phyloP scores from a whole-genome alignment of 768 basidiomycete genomes.

The Gloeophyllum trabeum region DNA sequence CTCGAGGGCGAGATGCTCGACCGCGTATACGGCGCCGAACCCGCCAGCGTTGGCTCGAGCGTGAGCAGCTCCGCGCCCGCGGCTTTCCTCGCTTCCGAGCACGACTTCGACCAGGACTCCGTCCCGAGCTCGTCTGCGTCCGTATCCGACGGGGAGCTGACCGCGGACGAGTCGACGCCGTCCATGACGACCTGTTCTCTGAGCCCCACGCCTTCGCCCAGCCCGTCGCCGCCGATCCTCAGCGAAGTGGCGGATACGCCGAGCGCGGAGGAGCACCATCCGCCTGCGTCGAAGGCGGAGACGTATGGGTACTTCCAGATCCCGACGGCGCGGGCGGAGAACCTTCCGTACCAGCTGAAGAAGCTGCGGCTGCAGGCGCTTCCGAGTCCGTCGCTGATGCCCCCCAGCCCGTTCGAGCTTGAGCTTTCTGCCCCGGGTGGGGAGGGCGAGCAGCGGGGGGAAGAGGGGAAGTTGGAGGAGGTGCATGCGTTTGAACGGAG shows the following conservation, averaged over 20 bases:
- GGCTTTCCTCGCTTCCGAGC: background rate
- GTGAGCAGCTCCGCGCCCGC: background rate
- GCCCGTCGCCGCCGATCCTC: conserved; percentile 1
- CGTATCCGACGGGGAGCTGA: conserved; percentile 1
- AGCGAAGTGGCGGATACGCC: conserved; percentile 1
- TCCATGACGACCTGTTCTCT: conserved; percentile 8
- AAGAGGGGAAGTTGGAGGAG: too few species aligned
- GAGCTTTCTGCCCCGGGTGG: conserved; percentile 4
- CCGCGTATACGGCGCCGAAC: background rate
- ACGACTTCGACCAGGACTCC: background rate
- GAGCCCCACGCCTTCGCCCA: conserved; percentile 6
- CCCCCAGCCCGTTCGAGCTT: conserved; percentile 17
- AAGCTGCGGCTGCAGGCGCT: conserved; percentile 15
- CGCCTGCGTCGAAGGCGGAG: background rate
- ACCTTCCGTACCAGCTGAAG: background rate
- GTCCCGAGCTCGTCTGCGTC: background rate
- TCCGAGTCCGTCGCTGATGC: conserved; percentile 14
- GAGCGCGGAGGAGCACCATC: conserved; percentile 3
- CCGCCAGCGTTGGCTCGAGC: background rate
- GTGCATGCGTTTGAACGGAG: too few species aligned
- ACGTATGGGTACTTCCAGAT: background rate
- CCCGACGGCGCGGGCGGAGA: background rate
- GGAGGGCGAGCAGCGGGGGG: too few species aligned
- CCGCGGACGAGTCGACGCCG: conserved; percentile 8
- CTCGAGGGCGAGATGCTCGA: background rate